Evolutionary conservation across 768 basidiomycete species (phyloP), one percentile per base, ranked within the genome.

Genomic region (Pleurotus sapidus): DNA sequence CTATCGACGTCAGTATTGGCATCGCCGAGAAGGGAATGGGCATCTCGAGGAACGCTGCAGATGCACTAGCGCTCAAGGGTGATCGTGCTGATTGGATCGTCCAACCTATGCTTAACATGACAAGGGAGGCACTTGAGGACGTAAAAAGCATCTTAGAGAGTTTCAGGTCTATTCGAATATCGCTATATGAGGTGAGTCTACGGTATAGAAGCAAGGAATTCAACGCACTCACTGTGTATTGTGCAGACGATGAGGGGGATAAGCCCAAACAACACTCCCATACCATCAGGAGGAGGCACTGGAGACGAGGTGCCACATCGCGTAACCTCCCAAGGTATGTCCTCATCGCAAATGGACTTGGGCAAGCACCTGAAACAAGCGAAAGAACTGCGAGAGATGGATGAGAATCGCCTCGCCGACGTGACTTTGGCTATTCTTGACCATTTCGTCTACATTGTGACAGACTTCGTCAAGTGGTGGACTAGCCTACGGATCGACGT

Each of bases 391-490:
- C 3, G 39, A 6, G n/a, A 14, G 24, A 54, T 54, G 39, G 38
- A 42, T 5, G 51, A 54, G 5, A n/a, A 54, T 5, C 37, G 42
- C 24, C 39, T 54, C 3, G 5, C 38, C 2, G 20, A 20, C 11
- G 37, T 42, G 20, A 54, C 51, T 5, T 18, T 39, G 9, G 39
- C 39, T 8, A 24, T 54, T 8, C 37, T 54, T 11, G 51, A 54
- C 12, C 51, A 42, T n/a, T 54, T 54, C 39, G 20, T 54, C 3
- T 14, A 5, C 14, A 30, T 38, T 14, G 18, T 54, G 12, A 11
- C 37, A 11, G 38, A 54, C n/a, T 54, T 54, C 51, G 51, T 54
- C n/a, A 25, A 54, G 11, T 54, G 51, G 51, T 54, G 51, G 51
- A 20, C 8, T 8, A 40, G 37, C 39, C 37, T 54, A 9, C 23